These are phyloP conservation scores for Sonneratia alba DNA, from an alignment of 345 rosid genomes.

Conservation along the genomic window DNA sequence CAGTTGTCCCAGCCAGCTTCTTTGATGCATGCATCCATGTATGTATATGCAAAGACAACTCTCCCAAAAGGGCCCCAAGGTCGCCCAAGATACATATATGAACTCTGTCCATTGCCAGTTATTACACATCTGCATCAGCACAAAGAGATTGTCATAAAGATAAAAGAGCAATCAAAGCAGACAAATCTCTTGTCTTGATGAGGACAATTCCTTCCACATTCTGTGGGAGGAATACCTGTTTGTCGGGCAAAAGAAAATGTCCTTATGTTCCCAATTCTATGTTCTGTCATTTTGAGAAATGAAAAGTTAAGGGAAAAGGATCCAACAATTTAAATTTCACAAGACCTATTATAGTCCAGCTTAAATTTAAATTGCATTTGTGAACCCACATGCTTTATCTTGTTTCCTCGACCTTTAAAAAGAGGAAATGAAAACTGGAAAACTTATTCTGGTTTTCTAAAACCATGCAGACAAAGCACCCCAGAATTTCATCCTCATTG, in stretches of 20 bases:
- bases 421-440: neutral
- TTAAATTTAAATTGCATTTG: neutral
- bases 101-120: conserved; percentile 66
- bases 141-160: neutral
- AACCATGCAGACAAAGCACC: neutral
- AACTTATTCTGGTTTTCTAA: neutral
- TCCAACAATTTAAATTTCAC: neutral
- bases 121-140: conserved; percentile 66
- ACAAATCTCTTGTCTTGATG: neutral
- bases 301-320: neutral
- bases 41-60: conserved; percentile 72
- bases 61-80: conserved; percentile 99
- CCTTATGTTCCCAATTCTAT: neutral
- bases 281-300: neutral
- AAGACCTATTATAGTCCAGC: neutral
- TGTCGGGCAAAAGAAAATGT: neutral
- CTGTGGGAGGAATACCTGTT: neutral
- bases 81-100: conserved; percentile 64
- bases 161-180: neutral
- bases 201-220: neutral
- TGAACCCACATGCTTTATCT: neutral
- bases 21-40: conserved; percentile 69
- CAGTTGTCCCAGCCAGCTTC: conserved; percentile 82
- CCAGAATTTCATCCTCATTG: neutral
- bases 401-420: neutral